Evolutionary conservation across 305 asterid genomes (phyloP), one percentile per base, ranked within the genome.

Genomic region (Petunia hybrid): DNA sequence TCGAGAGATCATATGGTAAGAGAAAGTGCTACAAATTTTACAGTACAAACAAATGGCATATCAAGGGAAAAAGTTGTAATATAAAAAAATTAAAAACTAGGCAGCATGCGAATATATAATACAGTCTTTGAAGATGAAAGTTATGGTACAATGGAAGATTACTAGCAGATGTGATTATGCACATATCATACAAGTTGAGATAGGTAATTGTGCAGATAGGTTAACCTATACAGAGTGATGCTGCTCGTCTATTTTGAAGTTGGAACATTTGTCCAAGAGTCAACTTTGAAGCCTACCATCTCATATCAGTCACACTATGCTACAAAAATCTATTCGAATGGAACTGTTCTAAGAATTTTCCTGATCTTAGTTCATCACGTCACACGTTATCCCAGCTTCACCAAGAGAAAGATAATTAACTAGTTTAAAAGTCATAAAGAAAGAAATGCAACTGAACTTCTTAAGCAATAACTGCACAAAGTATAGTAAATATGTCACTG

Each of bases 151-250:
- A 60, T 3, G 48, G 48, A 53, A 41, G 48, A 51, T 46, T 53
- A 74, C 64, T 36, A 74, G 79, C 35, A 74, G 41, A 38, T 74
- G 55, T 1, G 79, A 48, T 74, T 13, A 74, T 74, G 79, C 48
- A 38, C 64, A 53, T 74, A 36, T 7, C 64, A 74, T 51, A 51
- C 31, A 74, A 74, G 46, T 12, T 36, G n/a, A 38, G 8, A 53
- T 51, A 53, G 79, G 36, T 74, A 38, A 51, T n/a, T 51, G 45
- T 3, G 14, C 64, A 74, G 13, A 74, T 6, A 8, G 48, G 38
- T 74, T 36, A 74, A 53, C 79, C 14, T 6, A 74, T 74, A 74
- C 38, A 14, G 64, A 38, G 63, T 51, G 64, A 73, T 74, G 38
- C 48, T 38, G 64, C 48, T 74, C 64, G 8, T 53, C 48, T 35